Evolutionary conservation across 2,329 filamentous ascomycete genomes (phyloP), one percentile per base, ranked within the genome.

Genomic region (Fusarium secorum): DNA sequence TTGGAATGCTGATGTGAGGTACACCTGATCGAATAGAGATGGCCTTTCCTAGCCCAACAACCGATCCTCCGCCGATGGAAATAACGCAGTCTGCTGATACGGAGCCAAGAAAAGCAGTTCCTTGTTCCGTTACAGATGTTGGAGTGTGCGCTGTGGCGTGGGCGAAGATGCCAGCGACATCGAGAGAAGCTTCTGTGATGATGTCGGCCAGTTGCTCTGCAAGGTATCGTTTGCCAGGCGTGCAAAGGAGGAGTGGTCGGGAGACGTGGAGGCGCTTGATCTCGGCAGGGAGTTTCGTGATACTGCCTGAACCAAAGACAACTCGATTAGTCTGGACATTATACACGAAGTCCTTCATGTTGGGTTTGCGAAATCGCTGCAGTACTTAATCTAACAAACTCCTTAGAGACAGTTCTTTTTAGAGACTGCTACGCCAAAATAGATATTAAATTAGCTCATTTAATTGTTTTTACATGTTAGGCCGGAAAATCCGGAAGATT

Each of bases 381-480:
- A 6, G 13, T 4, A 3, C 20, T 28, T 18, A 0, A 4, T 18
- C 6, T 3, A 5, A 13, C 7, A 13, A 8, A 14, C 4, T 9
- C 0, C 17, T 24, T 0, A 26, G 7, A 18, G 3, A 14, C 2
- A 6, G 13, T 7, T n/a, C 26, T 11, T 15, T 15, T 20, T 9
- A 42, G 6, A n/a, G 11, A 39, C 11, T n/a, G 7, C 11, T 11
- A 14, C 7, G 4, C 11, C 7, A 4, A 44, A 26, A 7, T 2
- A n/a, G 13, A 7, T 2, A 7, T 17, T 11, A 8, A 22, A 30
- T 17, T 17, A 18, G 11, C 10, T 32, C 28, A 13, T 3, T 32
- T 0, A 4, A 1, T 9, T 22, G 2, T 4, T 22, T 26, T 8
- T 11, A 11, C 10, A 9, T 4, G 11, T 24, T 7, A 0, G 8